Evolutionary conservation across 495 filamentous ascomycete genomes (phyloP), one percentile per base, ranked within the genome.

Genomic region (Penicillium ucsense): DNA sequence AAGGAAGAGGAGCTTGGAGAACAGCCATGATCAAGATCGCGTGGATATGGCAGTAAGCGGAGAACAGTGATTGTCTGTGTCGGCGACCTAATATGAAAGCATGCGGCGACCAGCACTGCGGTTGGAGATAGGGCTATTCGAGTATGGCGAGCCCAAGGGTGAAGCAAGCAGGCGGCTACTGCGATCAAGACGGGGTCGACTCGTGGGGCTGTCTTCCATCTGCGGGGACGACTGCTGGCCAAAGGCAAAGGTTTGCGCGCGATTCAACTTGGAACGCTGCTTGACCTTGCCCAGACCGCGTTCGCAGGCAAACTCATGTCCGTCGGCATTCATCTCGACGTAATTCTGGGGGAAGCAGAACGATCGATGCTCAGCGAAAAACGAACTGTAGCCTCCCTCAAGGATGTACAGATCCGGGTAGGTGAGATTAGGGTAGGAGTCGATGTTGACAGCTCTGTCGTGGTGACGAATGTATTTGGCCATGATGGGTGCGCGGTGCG

Each of bases 361-460:
- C 8, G 75, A 65, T 38, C 81, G 81, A 61, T 95, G 79, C 44
- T 85, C 70, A 9, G 75, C 62, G 67, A 89, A 99, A 73, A 99
- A 99, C 1, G 81, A 75, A 61, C 86, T 94, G 66, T 99, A 99
- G 20, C 94, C 94, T 38, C 94, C 94, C 38, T 97, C 89, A 29
- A 99, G 75, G 56, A 99, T 92, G 66, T 97, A 99, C 44, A 97
- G 78, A 55, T 99, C 94, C 0, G 94, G 94, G 54, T 95, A 99
- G 20, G 81, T 86, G 30, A 99, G 82, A 31, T 76, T 75, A 8
- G 94, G 94, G 54, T 99, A 99, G 31, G 71, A 73, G 54, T 86
- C 84, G 27, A 79, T 77, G 63, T 99, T 99, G 52, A 78, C 68
- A 20, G 79, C 77, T 27, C 94, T 86, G 70, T 99, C 94, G 55